Evolutionary conservation across 352 stramenopile genomes (phyloP), one percentile per base, ranked within the genome.

Genomic region (Phytophthora pinifolia): DNA sequence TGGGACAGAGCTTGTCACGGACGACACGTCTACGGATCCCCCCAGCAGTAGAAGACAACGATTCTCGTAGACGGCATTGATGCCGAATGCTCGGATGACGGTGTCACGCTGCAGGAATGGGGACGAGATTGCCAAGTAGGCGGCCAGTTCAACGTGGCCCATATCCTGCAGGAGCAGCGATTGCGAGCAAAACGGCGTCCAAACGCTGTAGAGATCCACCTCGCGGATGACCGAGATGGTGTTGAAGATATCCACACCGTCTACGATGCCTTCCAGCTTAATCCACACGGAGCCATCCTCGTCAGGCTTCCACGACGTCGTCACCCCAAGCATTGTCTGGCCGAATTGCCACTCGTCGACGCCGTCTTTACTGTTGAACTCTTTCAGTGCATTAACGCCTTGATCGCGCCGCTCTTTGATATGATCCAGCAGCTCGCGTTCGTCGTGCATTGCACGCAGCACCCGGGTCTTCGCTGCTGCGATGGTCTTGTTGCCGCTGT

Each of bases 181-280:
- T 27, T 88, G 71, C 15, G 73, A 86, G 46, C 81, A 94, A 46
- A 90, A 91, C 6, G 83, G 83, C 9, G 74, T 76, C 83, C 83
- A 94, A 29, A 78, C 55, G 14, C 62, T 77, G 54, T 84, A 94
- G 9, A 92, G 58, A 39, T 94, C 81, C 13, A 86, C 88, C 52
- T 94, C 83, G 3, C 79, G 75, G n/a, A 94, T 86, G 6, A 94
- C 83, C 0, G 83, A 75, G 17, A 94, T 70, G 3, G 81, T 86
- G 58, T 89, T 88, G 65, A 94, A 92, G 13, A 92, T 78, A 48
- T 94, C 81, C 17, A 89, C 83, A 8, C 76, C 79, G 54, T 94
- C 81, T 7, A 89, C 73, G 9, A 86, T 58, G 6, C 81, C 81
- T 45, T 94, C 81, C 2, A 94, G 61, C 31, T 94, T 94, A 38